Base-by-base conservation (phyloP, 257 asterid species). In the Lycium ferocissimum region DNA sequence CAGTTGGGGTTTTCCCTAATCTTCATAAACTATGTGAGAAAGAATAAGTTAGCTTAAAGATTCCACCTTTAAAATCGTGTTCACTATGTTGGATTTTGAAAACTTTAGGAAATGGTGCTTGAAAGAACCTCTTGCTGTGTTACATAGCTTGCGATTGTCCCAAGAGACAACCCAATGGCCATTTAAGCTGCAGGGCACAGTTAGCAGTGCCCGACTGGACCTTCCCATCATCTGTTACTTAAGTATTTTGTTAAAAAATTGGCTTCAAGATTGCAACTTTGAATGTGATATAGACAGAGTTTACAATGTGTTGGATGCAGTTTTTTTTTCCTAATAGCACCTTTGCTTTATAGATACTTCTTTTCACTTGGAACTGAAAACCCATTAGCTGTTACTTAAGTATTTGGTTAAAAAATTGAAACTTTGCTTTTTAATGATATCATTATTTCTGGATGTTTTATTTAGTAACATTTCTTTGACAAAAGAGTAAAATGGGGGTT, bases 221-320 rank as follows among this genome's bases (percentile, higher is more conserved):
- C 78, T 38, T 67, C 49, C 76, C 26, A 26, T 26, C 33, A 26
- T 26, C 37, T 37, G 22, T 69, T 67, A 0, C 53, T 15, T 38
- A 49, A 69, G 38, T 26, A 15, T 14, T 69, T 22, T 69, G 53
- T 3, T 3, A 7, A 12, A 37, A 37, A 69, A 7, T 38, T 37
- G 78, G 78, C 78, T 14, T 69, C 37, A 37, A 69, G 76, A 37
- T 69, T 69, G 76, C 76, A 37, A 37, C 51, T 69, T 69, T 37
- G 15, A 35, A 37, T 69, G 13, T 69, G 76, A 71, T 71, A 43
- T 40, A 40, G 15, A 40, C 56, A 4, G 35, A 9, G 49, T 37
- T 69, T 69, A 17, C 14, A 1, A 69, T 15, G 79, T 43, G 9
- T n/a, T 43, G 37, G 11, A n/a, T 72, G 80, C 80, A 40, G 79